Evolutionary conservation across 306 rosid species (phyloP), one percentile per base, ranked within the genome.

Genomic region (Lupinus albus): DNA sequence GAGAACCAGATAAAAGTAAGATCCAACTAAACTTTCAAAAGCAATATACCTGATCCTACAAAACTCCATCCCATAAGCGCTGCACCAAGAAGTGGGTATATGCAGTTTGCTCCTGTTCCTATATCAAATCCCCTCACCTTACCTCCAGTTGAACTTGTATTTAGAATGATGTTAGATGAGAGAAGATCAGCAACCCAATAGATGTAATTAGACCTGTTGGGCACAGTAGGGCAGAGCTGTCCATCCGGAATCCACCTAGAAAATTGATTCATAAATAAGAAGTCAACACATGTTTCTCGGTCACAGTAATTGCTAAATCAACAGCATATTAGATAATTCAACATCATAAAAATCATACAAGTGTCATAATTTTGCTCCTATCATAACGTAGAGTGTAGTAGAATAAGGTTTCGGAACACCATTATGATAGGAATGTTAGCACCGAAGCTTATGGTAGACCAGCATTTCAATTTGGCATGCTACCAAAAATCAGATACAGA

Each of bases 241-340:
- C 93, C 98, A 74, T 87, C 95, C 51, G 98, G 98, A 71, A 92
- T 89, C 98, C 96, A 83, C 97, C 97, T 91, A 65, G 35, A 57
- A 71, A 62, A 82, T 21, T 39, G 14, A 75, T 48, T 16, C 54
- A 30, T 18, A 2, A 59, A 16, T 30, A 73, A 14, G 13, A 11
- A 44, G 30, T 30, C 44, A 72, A 75, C 3, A 44, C 13, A 57
- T 42, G 67, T 28, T 11, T 58, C 54, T 42, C 25, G 42, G 12
- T 30, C 50, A 62, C 25, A 20, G 25, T 20, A 20, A 20, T 20
- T 20, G 1, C 25, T 20, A 20, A 20, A 1, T 20, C 25, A 20
- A 20, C 25, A 20, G 25, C 25, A 1, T 20, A 20, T 20, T 20
- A 20, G 25, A 20, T 20, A 20, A 20, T 20, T 20, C 1, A 20